Base-by-base conservation (phyloP, 164 flowering plant genomes). In the Berberis vulgaris region DNA sequence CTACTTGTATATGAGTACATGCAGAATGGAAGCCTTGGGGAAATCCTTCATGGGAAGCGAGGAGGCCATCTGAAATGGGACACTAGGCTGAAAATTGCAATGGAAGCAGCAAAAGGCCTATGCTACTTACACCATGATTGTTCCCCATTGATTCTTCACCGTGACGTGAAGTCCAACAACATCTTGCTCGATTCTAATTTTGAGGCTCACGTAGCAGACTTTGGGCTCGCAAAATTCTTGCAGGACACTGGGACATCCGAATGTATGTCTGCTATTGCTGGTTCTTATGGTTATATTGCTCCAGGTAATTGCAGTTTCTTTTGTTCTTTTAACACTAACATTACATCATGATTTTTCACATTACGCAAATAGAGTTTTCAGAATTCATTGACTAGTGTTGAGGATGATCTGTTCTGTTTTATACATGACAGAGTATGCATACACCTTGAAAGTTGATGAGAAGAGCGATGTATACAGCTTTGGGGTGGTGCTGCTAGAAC, bases 41-140 rank as follows among this genome's bases (percentile, higher is more conserved):
- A 83, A 72, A 80, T 75, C 38, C 76, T 88, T 45, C 95, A 88
- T 71, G 88, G 88, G 13, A 86, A 84, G 72, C 76, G 61, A 67
- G 96, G 86, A 4, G 82, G 78, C 2, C 62, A 62, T 68, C 64
- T 84, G 42, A 67, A 77, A 44, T 88, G 96, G 96, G 88, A 82
- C 2, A 74, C 75, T 0, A 77, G 92, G 78, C 63, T 78, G 38
- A 80, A 86, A 50, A 82, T 88, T 46, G 91, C 87, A 8, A 61
- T 86, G 41, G 96, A 83, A 69, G 85, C 88, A n/a, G 96, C 96
- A 2, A 79, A 76, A 66, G 96, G 92, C 2, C 78, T 86, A 0
- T 82, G 83, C 63, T 88, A 88, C 62, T 72, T 88, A 71, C 96
- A 88, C 81, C 96, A 88, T 68, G 96, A 88, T 53, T 88, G 96